These are phyloP conservation scores for Diplodia mutila DNA, from an alignment of 2,329 filamentous ascomycete species.

Conservation along the genomic window DNA sequence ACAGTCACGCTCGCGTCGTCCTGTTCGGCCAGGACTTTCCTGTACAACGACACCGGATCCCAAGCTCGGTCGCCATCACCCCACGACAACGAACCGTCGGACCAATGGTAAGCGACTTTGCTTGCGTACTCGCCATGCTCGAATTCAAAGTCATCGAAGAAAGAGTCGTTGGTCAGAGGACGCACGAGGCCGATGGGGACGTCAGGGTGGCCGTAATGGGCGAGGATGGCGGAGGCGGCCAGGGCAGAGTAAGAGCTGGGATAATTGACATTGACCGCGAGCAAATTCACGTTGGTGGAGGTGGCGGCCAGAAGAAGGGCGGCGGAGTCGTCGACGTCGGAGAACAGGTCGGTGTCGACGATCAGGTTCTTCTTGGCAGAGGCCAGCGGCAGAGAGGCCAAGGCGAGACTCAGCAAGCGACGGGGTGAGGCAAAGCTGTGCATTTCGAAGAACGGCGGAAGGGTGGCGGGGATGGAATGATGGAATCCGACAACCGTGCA, in stretches of 20 bases:
- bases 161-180: conserved; percentile 49
- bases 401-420: neutral
- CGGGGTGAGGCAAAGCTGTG: neutral
- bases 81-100: conserved; percentile 44
- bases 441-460: neutral
- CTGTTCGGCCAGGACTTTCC: conserved; percentile 47
- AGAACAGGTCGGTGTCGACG: conserved; percentile 54
- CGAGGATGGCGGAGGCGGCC: conserved; percentile 43
- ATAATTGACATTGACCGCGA: conserved; percentile 50
- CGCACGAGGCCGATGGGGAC: conserved; percentile 47
- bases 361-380: conserved; percentile 44
- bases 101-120: conserved; percentile 52
- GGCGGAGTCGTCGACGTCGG: conserved; percentile 52
- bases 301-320: conserved; percentile 49
- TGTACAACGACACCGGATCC: conserved; percentile 53
- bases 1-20: conserved; percentile 51
- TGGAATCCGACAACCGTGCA: too few species aligned
- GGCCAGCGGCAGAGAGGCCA: neutral
- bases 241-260: conserved; percentile 49
- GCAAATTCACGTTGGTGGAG: conserved; percentile 42
- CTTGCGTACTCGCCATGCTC: conserved; percentile 51
- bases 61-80: conserved; percentile 42
- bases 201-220: conserved; percentile 45
- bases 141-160: conserved; percentile 49
- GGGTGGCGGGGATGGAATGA: too few species aligned